Evolutionary conservation across 495 filamentous ascomycete species (phyloP).

Genomic region (Trichoderma virens): DNA sequence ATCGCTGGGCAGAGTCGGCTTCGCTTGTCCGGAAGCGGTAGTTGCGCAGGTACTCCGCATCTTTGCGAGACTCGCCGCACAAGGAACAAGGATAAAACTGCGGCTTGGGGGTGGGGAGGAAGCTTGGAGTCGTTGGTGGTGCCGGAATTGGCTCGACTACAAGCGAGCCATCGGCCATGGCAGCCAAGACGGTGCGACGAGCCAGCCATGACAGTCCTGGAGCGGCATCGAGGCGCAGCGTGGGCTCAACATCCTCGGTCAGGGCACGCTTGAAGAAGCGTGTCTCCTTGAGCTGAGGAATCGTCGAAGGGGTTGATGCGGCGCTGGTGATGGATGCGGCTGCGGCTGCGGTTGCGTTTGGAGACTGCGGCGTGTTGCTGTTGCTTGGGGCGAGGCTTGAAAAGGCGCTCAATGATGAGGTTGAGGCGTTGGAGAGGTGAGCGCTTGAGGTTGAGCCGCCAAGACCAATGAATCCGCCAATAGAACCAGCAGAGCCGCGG

Average conservation of each 20-base stretch:
- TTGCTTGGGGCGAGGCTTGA: constrained; percentile 24
- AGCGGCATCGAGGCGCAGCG: constrained; percentile 76
- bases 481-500: constrained; percentile 62
- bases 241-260: constrained; percentile 89
- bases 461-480: constrained; percentile 52
- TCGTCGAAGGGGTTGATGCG: constrained; percentile 24
- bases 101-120: constrained; percentile 46
- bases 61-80: constrained; percentile 75
- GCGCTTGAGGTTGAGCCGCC: constrained; percentile 30
- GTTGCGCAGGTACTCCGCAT: constrained; percentile 61
- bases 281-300: constrained; percentile 66
- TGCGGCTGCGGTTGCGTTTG: constrained; percentile 42
- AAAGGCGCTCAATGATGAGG: constrained; percentile 32
- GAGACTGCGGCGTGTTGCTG: constrained; percentile 40
- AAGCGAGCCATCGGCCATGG: constrained; percentile 78
- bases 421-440: constrained; percentile 34
- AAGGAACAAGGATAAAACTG: constrained; percentile 70
- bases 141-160: constrained; percentile 80
- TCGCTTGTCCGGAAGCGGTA: constrained; percentile 87
- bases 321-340: constrained; percentile 31
- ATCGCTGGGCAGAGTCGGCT: constrained; percentile 70
- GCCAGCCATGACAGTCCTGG: constrained; percentile 92
- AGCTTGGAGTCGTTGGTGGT: constrained; percentile 20
- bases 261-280: constrained; percentile 87
- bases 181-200: constrained; percentile 69